Conservation (phyloP, 2,329 filamentous ascomycete species). For the Clarireedia homoeocarpa region DNA sequence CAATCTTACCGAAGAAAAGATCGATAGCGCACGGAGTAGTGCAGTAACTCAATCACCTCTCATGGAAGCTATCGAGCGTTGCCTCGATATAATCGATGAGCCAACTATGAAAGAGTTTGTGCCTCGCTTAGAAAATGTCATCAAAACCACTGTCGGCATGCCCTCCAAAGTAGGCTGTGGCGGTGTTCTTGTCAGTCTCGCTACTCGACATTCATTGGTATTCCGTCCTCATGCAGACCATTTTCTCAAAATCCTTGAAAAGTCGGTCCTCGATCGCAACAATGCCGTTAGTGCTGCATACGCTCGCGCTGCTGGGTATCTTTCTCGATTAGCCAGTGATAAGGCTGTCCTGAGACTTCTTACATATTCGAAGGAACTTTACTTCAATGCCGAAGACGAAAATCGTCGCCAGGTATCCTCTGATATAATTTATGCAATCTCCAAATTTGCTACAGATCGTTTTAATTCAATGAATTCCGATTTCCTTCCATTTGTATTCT, state of each 20-base stretch:
- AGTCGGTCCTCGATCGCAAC: constrained; percentile 81
- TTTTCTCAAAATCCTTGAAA: constrained; percentile 72
- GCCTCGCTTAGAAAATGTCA: constrained; percentile 64
- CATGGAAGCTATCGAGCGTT: constrained; percentile 85
- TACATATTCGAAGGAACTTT: constrained; percentile 54
- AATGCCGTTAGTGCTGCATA: constrained; percentile 89
- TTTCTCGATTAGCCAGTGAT: constrained; percentile 54
- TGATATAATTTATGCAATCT: constrained; percentile 74
- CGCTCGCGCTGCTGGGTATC: constrained; percentile 77
- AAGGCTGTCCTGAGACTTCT: constrained; percentile 44
- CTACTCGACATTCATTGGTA: constrained; percentile 67
- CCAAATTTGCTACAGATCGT: constrained; percentile 81
- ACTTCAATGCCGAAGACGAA: constrained; percentile 76
- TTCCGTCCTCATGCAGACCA: constrained; percentile 68
- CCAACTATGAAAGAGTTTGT: constrained; percentile 68
- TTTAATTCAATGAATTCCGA: constrained; percentile 70
- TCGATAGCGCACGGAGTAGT: constrained; percentile 78
- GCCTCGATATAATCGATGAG: constrained; percentile 75
- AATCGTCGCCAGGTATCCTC: constrained; percentile 65
- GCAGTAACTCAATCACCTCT: constrained; percentile 81
- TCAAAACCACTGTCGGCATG: constrained; percentile 82
- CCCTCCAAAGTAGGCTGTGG: constrained; percentile 91
- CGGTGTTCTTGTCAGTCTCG: constrained; percentile 74
- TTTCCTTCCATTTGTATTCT: constrained; percentile 78
- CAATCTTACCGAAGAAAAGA: constrained; percentile 78